Evolutionary conservation across 2,329 filamentous ascomycete species (phyloP).

Genomic region (Colletotrichum chlorophyti): DNA sequence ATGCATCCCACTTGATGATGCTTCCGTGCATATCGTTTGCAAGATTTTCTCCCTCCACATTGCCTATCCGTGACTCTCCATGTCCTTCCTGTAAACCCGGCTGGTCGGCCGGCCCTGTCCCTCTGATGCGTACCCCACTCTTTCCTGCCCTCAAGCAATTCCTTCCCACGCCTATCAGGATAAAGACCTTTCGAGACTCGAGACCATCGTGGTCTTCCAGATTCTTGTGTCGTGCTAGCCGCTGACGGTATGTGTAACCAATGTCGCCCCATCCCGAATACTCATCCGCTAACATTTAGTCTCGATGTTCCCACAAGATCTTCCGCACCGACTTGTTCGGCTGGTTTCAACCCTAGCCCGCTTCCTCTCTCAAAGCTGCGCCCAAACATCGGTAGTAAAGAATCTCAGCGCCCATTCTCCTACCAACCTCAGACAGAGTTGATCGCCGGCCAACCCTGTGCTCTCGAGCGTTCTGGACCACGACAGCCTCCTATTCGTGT

Average conservation of each 20-base stretch:
- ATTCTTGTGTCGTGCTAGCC: constrained; percentile 4
- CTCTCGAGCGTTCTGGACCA: too few species aligned
- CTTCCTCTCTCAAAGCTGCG: background rate
- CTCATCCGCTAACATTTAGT: constrained; percentile 16
- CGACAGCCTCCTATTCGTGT: too few species aligned
- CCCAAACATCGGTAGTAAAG: too few species aligned
- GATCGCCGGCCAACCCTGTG: too few species aligned
- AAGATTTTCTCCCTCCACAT: constrained; percentile 5
- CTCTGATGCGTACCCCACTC: constrained; percentile 26
- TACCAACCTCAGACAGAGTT: too few species aligned
- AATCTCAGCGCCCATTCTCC: too few species aligned
- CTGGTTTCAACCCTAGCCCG: background rate
- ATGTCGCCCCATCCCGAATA: background rate
- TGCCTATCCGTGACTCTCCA: constrained; percentile 7
- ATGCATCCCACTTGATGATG: constrained; percentile 21
- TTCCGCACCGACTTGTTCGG: background rate
- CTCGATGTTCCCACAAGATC: constrained; percentile 3
- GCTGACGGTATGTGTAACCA: constrained; percentile 19
- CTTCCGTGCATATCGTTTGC: constrained; percentile 12
- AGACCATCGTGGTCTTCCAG: constrained; percentile 2
- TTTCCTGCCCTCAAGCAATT: constrained; percentile 14
- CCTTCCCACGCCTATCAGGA: constrained; percentile 24
- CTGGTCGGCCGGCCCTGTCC: constrained; percentile 11
- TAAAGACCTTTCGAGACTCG: constrained; percentile 7
- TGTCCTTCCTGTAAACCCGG: background rate